phyloP scores from a whole-genome alignment of 2,329 filamentous ascomycete species.

The Hymenoscyphus linearis region DNA sequence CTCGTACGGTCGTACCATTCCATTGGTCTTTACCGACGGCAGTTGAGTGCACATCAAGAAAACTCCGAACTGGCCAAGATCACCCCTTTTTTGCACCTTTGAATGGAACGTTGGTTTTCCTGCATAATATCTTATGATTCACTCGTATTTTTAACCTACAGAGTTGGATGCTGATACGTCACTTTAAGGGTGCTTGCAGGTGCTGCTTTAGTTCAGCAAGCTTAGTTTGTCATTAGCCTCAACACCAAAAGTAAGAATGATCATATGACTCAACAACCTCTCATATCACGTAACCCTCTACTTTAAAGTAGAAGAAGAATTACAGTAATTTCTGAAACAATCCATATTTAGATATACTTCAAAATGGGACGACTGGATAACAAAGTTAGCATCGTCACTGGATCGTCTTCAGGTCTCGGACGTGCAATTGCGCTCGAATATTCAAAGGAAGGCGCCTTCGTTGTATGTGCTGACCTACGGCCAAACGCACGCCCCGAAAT shows the following conservation, averaged over 20 bases:
- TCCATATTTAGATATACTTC: background rate
- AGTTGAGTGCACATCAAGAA: no score
- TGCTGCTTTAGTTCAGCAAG: background rate
- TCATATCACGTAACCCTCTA: background rate
- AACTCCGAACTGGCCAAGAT: no score
- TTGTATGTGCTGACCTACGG: slow-evolving; percentile 40
- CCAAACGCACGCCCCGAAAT: slow-evolving; percentile 26
- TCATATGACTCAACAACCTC: background rate
- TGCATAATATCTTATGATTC: no score
- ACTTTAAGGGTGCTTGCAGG: background rate
- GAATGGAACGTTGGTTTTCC: no score
- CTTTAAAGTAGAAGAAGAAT: background rate
- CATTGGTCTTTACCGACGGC: no score
- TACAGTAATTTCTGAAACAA: background rate
- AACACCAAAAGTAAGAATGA: background rate
- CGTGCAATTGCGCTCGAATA: slow-evolving; percentile 41
- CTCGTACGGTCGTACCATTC: no score
- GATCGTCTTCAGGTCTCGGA: slow-evolving; percentile 42
- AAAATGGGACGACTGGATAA: slow-evolving; percentile 21
- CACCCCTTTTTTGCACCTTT: no score
- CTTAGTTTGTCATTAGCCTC: background rate
- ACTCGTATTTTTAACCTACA: background rate
- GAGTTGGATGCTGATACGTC: background rate
- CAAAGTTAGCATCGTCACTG: slow-evolving; percentile 40
- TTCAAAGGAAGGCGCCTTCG: slow-evolving; percentile 36